These are phyloP conservation scores for Prosopis cineraria DNA, from an alignment of 306 rosid species.

Conservation along the genomic window DNA sequence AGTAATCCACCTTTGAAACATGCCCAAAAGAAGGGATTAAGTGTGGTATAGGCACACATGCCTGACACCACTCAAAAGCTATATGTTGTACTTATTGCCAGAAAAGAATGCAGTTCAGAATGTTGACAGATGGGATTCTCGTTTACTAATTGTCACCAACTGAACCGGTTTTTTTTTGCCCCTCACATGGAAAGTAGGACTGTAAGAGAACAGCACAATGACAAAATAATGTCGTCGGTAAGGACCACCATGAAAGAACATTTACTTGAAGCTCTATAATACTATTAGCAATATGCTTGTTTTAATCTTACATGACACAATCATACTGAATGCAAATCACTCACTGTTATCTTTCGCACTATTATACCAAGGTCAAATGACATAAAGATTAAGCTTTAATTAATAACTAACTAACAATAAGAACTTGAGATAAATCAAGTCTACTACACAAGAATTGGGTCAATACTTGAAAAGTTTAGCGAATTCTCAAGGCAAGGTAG, in stretches of 20 bases:
- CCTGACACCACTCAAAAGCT: neutral
- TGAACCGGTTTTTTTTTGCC: neutral
- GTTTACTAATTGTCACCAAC: neutral
- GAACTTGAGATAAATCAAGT: constrained; percentile 14
- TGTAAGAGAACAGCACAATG: neutral
- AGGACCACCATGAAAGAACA: neutral
- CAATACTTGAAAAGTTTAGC: neutral
- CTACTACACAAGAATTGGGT: neutral
- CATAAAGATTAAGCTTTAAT: neutral
- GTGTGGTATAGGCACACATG: neutral
- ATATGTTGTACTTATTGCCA: neutral
- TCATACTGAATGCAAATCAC: neutral
- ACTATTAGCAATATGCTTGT: neutral
- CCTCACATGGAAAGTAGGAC: neutral
- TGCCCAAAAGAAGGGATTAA: neutral
- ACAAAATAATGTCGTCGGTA: neutral
- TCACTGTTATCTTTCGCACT: neutral
- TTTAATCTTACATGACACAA: neutral
- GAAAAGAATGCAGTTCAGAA: neutral
- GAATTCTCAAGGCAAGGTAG: neutral
- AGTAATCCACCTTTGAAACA: neutral
- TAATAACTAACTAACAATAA: neutral
- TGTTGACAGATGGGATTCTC: neutral
- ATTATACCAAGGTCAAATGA: constrained; percentile 19
- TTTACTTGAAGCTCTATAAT: neutral